phyloP scores from a whole-genome alignment of 2,329 filamentous ascomycete genomes.

The Penicillium palitans region DNA sequence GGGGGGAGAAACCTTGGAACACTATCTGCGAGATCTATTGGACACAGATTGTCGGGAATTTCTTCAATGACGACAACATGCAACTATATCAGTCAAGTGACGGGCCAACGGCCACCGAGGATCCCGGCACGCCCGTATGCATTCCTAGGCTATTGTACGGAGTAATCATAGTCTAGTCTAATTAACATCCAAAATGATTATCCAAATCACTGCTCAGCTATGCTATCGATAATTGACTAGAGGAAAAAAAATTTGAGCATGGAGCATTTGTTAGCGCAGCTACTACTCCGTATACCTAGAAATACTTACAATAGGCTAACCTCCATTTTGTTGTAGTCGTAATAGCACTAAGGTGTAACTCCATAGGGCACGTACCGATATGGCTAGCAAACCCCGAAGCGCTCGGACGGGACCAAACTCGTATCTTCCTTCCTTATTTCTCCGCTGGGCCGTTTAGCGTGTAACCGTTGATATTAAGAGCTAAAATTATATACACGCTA shows the following conservation, averaged over 20 bases:
- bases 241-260: background rate
- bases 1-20: conserved; percentile 1
- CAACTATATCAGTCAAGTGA: background rate
- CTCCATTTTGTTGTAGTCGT: background rate
- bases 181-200: background rate
- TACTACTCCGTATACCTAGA: background rate
- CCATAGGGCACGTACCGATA: background rate
- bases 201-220: background rate
- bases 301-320: background rate
- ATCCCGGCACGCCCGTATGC: background rate
- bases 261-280: background rate
- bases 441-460: background rate
- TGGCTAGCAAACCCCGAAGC: background rate
- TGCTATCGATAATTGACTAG: background rate
- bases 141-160: background rate
- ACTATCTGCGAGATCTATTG: conserved; percentile 3
- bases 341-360: background rate
- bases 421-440: background rate
- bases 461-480: background rate
- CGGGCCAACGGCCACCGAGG: conserved; percentile 2
- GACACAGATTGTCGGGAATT: background rate
- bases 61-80: conserved; percentile 7
- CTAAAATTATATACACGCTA: background rate
- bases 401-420: conserved; percentile 9
- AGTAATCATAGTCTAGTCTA: background rate